Conservation (phyloP, 1,284 basidiomycete species). For the Rhizoctonia solani region DNA sequence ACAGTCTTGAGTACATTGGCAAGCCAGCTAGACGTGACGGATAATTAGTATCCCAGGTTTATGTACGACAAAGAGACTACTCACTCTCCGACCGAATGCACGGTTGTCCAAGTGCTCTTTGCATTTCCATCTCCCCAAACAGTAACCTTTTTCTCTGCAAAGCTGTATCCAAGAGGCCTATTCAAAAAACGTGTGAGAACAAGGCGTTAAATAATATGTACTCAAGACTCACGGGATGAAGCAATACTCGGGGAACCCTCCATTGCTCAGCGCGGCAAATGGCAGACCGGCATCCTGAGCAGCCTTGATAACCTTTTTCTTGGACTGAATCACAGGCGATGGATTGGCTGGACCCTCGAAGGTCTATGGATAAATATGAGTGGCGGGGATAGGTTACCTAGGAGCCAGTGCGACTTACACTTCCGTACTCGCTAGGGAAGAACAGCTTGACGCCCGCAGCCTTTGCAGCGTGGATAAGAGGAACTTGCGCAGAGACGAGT, state of each 20-base stretch:
- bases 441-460: not conserved
- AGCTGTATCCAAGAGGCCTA: constrained; percentile 12
- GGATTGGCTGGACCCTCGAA: not conserved
- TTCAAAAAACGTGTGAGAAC: no score
- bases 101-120: not conserved
- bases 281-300: constrained; percentile 1
- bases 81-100: not conserved
- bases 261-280: not conserved
- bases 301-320: not conserved
- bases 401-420: not conserved
- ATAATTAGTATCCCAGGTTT: not conserved
- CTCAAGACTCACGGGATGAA: not conserved
- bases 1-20: not conserved
- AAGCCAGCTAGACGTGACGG: not conserved
- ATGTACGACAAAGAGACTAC: not conserved
- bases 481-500: not conserved
- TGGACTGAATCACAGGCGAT: not conserved
- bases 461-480: not conserved
- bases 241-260: not conserved
- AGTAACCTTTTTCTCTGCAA: constrained; percentile 14
- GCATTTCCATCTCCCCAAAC: constrained; percentile 8
- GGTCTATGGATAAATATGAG: not conserved
- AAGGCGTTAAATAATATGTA: not conserved
- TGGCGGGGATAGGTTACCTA: not conserved
- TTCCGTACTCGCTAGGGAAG: constrained; percentile 6